Evolutionary conservation across 257 asterid species (phyloP), one percentile per base, ranked within the genome.

Genomic region (Prunella vulgaris): DNA sequence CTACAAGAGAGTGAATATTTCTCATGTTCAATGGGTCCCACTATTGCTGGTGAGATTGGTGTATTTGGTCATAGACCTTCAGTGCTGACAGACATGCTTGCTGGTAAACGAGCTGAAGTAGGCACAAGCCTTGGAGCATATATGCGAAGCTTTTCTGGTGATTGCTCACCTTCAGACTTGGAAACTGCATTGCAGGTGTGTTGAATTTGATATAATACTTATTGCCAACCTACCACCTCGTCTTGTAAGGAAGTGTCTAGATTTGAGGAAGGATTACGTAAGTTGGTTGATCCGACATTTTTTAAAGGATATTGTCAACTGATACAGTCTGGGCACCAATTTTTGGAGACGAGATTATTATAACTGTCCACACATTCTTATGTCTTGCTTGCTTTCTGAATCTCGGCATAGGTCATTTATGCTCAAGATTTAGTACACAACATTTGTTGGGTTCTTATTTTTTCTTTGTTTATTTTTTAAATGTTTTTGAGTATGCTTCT

Each of bases 21-120:
- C 76, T 88, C 98, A 12, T 90, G 98, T 74, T 92, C 98, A 48
- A 92, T 90, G 98, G 96, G 98, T 49, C 87, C 96, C 67, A 92
- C 98, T 56, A 92, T 92, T 74, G 95, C 98, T 80, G 98, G 97
- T 25, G 98, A 92, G 80, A 92, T 92, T 78, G 98, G 98, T 76
- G 85, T 92, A 57, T 92, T 86, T 88, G 98, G 98, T 49, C 85
- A 89, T 80, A 82, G 97, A 75, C 98, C 98, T 70, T 81, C 98
- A 40, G 85, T 90, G 73, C 92, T 92, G 13, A 65, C 90, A 79
- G 98, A 92, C 71, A 88, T 92, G 97, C 97, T 92, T 79, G 98
- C 97, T 82, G 98, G 98, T 74, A 92, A 88, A 86, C 84, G 97
- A 81, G 96, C 96, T 74, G 97, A 90, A 87, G 95, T 92, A 66